Base-by-base conservation (phyloP, 345 rosid species). In the Turritis glabra region DNA sequence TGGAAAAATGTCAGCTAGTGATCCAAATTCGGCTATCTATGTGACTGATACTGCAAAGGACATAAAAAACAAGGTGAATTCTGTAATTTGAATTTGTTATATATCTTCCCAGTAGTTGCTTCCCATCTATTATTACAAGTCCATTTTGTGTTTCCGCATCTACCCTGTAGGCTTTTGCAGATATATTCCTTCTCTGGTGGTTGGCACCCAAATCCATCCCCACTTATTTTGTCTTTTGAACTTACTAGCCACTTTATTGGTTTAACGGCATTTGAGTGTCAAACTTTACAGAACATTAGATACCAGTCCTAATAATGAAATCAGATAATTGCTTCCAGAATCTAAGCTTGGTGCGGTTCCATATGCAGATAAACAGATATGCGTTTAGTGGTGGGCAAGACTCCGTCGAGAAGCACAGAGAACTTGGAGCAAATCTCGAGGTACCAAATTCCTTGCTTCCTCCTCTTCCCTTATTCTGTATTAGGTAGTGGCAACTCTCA, bases 1-100 rank as follows among this genome's bases (percentile, higher is more conserved):
- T 4, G 97, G 97, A 52, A 94, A 94, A 83, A 92, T 94, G 99
- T 92, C 97, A 11, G 97, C 99, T 38, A 92, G 96, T 82, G 97
- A 94, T 84, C 90, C 97, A 56, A 92, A 90, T 81, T 94, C 97
- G 18, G 97, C 97, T 26, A 87, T 94, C 74, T 92, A 92, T 71
- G 97, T 94, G 73, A 92, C 93, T 64, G 97, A 94, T 81, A 82
- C 95, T 15, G 87, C 86, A 4, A 90, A 92, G 73, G 88, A 84
- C 43, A 94, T 94, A 15, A 85, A 84, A 69, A 77, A 83, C 83
- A 94, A 94, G 97, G 98, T 91, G 58, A 46, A 4, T 18, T 21
- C 14, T 64, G 73, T 46, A 51, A 13, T 58, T 47, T 25, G 3
- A 52, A 52, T 40, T 72, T 38, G 29, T 58, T n/a, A n/a, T n/a